A percentile compares a stretch with the other conserved stretches of the same genome.
phyloP scores from a whole-genome alignment of 2,329 filamentous ascomycete species.

The Aschersonia sp. region DNA sequence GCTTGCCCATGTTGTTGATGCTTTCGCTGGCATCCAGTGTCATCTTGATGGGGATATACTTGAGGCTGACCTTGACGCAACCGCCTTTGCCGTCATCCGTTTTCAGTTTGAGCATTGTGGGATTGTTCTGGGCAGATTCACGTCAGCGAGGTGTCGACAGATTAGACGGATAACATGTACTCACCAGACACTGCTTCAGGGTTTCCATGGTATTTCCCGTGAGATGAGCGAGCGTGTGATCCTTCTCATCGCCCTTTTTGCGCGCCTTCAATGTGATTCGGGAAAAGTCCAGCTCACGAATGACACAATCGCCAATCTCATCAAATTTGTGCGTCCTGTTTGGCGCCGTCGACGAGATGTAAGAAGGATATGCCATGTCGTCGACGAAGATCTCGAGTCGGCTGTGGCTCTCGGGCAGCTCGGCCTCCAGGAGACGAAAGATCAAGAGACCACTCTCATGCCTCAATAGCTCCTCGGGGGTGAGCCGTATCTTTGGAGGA shows the following conservation, averaged over 20 bases:
- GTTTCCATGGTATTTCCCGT: constrained; percentile 77
- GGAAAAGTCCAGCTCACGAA: constrained; percentile 94
- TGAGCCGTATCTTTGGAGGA: constrained; percentile 64
- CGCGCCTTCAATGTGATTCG: constrained; percentile 78
- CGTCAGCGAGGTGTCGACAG: background rate
- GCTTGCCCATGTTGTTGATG: constrained; percentile 96
- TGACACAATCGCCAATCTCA: constrained; percentile 89
- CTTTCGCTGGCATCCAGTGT: constrained; percentile 84
- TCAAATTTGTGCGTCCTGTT: constrained; percentile 60
- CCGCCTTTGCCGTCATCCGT: constrained; percentile 62
- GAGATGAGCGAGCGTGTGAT: constrained; percentile 68
- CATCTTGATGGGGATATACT: constrained; percentile 93
- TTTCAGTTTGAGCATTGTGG: constrained; percentile 67
- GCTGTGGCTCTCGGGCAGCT: constrained; percentile 61
- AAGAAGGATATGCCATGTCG: constrained; percentile 86
- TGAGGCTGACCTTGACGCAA: constrained; percentile 80
- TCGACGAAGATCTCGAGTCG: constrained; percentile 86
- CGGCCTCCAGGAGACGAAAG: constrained; percentile 85
- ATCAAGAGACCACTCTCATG: constrained; percentile 88
- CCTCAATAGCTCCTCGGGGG: constrained; percentile 64
- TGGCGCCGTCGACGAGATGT: constrained; percentile 64
- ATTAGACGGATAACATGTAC: constrained; percentile 13
- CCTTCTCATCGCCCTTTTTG: constrained; percentile 63
- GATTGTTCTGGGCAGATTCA: constrained; percentile 53
- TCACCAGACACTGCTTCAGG: constrained; percentile 72